Percentiles rank a stretch among this genome's conserved stretches.
Conservation (phyloP, 495 filamentous ascomycete genomes). For the Halenospora varia region DNA sequence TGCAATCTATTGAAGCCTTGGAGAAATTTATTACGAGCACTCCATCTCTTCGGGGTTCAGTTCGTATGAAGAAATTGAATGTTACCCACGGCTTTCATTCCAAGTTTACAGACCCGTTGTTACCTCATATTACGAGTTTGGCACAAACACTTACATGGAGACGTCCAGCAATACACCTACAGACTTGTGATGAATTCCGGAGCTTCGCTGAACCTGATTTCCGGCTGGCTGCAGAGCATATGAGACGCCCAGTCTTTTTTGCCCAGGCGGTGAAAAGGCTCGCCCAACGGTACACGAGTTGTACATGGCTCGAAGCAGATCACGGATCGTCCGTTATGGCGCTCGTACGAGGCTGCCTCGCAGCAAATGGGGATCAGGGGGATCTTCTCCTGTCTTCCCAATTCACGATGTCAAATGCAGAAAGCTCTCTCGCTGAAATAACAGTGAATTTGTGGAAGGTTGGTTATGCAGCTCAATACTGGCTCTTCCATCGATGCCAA, state of each 20-base stretch:
- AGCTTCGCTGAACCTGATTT: not conserved
- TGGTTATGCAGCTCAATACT: conserved; percentile 18
- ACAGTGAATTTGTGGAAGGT: conserved; percentile 25
- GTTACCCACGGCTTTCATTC: conserved; percentile 45
- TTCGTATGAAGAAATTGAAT: conserved; percentile 27
- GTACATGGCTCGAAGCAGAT: conserved; percentile 39
- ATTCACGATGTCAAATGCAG: not conserved
- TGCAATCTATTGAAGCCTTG: conserved; percentile 19
- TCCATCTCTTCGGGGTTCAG: not conserved
- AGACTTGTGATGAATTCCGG: not conserved
- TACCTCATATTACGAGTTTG: conserved; percentile 26
- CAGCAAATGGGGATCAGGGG: not conserved
- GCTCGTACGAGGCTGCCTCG: conserved; percentile 21
- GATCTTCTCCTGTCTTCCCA: not conserved
- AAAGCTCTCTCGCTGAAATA: conserved; percentile 18
- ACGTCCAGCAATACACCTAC: not conserved
- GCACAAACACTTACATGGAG: conserved; percentile 15
- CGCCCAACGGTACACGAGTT: conserved; percentile 4
- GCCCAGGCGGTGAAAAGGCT: conserved; percentile 33
- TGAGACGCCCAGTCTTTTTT: conserved; percentile 40
- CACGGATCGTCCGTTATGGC: conserved; percentile 28
- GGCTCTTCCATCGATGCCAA: conserved; percentile 19
- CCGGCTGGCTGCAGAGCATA: conserved; percentile 29
- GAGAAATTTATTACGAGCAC: conserved; percentile 11
- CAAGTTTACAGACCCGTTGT: conserved; percentile 31